Base-by-base conservation (phyloP, 495 filamentous ascomycete species). In the Aspergillus diversus region DNA sequence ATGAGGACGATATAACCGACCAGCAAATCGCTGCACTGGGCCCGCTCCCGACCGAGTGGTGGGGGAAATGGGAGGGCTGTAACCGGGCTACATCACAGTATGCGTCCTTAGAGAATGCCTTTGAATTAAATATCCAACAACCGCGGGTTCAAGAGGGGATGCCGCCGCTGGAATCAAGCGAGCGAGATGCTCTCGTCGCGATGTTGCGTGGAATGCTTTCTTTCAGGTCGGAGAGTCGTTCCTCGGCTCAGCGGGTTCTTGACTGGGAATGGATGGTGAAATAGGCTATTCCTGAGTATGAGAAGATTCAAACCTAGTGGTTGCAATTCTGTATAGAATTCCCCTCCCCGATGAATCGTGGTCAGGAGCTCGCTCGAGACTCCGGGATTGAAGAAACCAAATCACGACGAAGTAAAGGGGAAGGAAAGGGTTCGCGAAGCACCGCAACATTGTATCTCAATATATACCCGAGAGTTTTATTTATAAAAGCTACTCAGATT, bases 211-310 rank as follows among this genome's bases (percentile, higher is more conserved):
- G 66, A 33, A 79, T 80, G 74, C 66, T 81, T 16, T 9, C 39
- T 37, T 80, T 71, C 59, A 72, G 66, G 47, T 70, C 76, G 7
- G 70, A 73, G 37, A 63, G 69, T 48, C 67, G 76, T 16, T 58
- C 66, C 16, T 66, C 69, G 64, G 60, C 71, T 2, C 55, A 66
- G 55, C 60, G 75, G 37, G 60, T 78, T 32, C 61, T 79, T 12
- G 62, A 69, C 13, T 74, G 43, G n/a, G 82, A 67, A 68, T 75
- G 67, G 83, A 84, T 71, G 70, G 63, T 63, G 1, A 66, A 61
- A 47, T 72, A 69, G 70, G 70, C 66, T 59, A 47, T 69, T 33
- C 70, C 70, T 43, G 66, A 74, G 51, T 72, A 72, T 64, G 61
- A 63, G 15, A 70, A 72, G 61, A 69, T 72, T 39, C 47, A 50